These are phyloP conservation scores for Bretziella fagacearum DNA, from an alignment of 2,329 filamentous ascomycete genomes.

Conservation along the genomic window DNA sequence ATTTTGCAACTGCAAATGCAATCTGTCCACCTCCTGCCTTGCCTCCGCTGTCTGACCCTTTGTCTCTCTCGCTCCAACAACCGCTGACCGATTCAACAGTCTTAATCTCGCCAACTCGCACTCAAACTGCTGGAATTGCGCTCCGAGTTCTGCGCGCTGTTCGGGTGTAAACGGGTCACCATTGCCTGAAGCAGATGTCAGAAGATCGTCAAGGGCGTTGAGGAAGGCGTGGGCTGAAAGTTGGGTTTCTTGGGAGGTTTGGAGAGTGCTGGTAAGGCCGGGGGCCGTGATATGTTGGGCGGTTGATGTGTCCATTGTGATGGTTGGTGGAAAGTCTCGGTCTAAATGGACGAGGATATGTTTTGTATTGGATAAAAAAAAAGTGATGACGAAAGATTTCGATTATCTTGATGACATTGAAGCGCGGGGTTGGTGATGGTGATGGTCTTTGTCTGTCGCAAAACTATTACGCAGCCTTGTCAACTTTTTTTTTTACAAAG, in stretches of 20 bases:
- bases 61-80: slow-evolving; percentile 66
- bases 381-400: neutral
- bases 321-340: neutral
- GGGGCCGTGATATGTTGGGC: slow-evolving; percentile 23
- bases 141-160: neutral
- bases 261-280: slow-evolving; percentile 48
- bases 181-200: slow-evolving; percentile 23
- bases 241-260: slow-evolving; percentile 56
- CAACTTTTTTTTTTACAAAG: too few relatives aligned
- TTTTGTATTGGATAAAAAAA: too few relatives aligned
- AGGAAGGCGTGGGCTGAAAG: slow-evolving; percentile 53
- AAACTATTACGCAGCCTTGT: too few relatives aligned
- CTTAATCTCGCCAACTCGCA: slow-evolving; percentile 67
- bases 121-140: slow-evolving; percentile 12
- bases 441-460: too few relatives aligned
- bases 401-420: too few relatives aligned
- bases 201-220: slow-evolving; percentile 27
- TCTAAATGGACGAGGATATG: neutral
- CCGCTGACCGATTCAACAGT: slow-evolving; percentile 65
- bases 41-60: slow-evolving; percentile 76
- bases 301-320: slow-evolving; percentile 22
- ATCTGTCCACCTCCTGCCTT: slow-evolving; percentile 73
- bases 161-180: slow-evolving; percentile 22
- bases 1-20: slow-evolving; percentile 89
- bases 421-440: too few relatives aligned